Percentiles rank a stretch among this genome's conserved stretches.
phyloP scores from a whole-genome alignment of 306 rosid genomes.

The Sechiopsis laciniata region DNA sequence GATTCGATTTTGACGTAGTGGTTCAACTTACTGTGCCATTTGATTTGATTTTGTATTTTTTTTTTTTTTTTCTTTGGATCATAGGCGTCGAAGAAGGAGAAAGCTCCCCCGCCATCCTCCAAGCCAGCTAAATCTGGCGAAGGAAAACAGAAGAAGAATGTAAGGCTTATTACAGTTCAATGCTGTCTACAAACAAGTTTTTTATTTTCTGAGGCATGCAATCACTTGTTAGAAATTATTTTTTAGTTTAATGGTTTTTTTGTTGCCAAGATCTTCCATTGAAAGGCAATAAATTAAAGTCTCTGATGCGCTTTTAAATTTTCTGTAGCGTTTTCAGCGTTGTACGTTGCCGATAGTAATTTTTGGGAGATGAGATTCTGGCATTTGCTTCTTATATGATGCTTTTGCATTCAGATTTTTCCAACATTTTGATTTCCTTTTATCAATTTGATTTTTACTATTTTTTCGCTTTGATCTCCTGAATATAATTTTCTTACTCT shows the following conservation, averaged over 20 bases:
- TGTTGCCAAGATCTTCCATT: not conserved
- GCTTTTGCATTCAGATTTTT: conserved; percentile 66
- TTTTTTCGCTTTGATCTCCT: not conserved
- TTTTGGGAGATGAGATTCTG: conserved; percentile 55
- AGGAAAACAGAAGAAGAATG: conserved; percentile 48
- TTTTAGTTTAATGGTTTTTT: not conserved
- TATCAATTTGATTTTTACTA: not conserved
- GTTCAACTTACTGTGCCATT: not conserved
- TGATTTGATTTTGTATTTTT: not conserved
- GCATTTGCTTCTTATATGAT: conserved; percentile 34
- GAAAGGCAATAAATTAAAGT: conserved; percentile 89
- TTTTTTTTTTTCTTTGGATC: not conserved
- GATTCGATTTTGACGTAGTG: not conserved
- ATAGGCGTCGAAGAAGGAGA: conserved; percentile 48
- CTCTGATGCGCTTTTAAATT: conserved; percentile 51
- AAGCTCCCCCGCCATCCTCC: conserved; percentile 41
- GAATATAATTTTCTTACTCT: too few species aligned
- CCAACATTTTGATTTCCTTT: conserved; percentile 25
- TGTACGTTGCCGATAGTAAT: conserved; percentile 76
- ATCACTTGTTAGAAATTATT: not conserved
- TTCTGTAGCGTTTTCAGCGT: conserved; percentile 59
- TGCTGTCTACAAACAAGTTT: too few species aligned
- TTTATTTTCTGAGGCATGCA: conserved; percentile 1
- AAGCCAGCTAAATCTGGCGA: conserved; percentile 43
- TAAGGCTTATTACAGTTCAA: not conserved